A percentile compares a stretch with the other conserved stretches of the same genome.
phyloP scores from a whole-genome alignment of 306 rosid species.

The Hylodesmum podocarpum region DNA sequence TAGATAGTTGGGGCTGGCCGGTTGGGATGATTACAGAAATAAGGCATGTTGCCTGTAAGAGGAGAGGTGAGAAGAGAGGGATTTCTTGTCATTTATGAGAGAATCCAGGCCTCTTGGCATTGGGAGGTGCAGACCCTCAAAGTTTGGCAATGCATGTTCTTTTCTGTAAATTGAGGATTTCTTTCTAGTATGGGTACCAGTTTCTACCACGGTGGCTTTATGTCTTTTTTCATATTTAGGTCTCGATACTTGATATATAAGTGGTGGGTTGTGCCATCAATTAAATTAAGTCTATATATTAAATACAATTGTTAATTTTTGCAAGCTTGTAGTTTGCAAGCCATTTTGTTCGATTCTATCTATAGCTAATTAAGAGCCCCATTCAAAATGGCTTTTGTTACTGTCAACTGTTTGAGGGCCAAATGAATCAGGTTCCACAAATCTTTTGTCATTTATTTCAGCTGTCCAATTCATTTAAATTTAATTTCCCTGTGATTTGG shows the following conservation, averaged over 20 bases:
- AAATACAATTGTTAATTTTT: constrained; percentile 3
- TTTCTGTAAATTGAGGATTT: too few species aligned
- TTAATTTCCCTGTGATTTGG: neutral
- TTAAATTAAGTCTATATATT: neutral
- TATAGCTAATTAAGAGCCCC: constrained; percentile 3
- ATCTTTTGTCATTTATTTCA: neutral
- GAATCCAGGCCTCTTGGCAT: too few species aligned
- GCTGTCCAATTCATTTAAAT: constrained; percentile 2
- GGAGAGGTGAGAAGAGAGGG: too few species aligned
- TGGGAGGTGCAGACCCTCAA: too few species aligned
- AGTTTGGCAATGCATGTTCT: too few species aligned
- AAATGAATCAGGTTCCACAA: neutral
- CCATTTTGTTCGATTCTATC: constrained; percentile 9
- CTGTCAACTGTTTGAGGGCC: constrained; percentile 16
- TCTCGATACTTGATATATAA: neutral
- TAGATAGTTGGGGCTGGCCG: too few species aligned
- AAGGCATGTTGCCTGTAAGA: too few species aligned
- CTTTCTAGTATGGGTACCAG: too few species aligned
- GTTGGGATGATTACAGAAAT: too few species aligned
- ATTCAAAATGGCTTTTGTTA: neutral
- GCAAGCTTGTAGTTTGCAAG: neutral
- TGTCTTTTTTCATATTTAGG: neutral
- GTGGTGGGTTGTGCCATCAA: too few species aligned
- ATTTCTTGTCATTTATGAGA: too few species aligned
- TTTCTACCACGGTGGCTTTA: neutral